phyloP scores from a whole-genome alignment of 805 yeast species.

The Yamadazyma takamatsuzukensis region DNA sequence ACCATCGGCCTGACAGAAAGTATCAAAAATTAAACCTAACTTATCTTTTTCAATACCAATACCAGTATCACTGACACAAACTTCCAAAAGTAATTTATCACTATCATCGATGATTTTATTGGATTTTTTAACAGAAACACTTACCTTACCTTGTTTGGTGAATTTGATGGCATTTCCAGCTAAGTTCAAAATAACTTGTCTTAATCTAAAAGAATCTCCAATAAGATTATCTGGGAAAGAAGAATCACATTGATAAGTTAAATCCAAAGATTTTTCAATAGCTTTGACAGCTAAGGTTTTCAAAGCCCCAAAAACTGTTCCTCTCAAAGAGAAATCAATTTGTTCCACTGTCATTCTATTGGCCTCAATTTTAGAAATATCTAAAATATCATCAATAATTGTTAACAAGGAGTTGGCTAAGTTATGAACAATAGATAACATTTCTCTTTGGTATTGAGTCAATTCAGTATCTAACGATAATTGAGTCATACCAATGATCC shows the following conservation, averaged over 20 bases:
- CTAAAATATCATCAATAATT: conserved; percentile 84
- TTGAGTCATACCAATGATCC: conserved; percentile 92
- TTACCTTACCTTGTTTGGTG: conserved; percentile 78
- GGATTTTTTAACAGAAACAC: conserved; percentile 64
- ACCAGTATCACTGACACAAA: conserved; percentile 88
- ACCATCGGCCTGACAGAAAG: conserved; percentile 92
- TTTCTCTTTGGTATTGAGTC: conserved; percentile 88
- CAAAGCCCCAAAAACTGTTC: conserved; percentile 86
- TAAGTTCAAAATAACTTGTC: conserved; percentile 81
- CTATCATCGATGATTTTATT: conserved; percentile 27
- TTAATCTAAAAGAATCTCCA: conserved; percentile 84
- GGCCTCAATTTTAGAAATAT: conserved; percentile 91
- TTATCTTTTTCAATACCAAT: conserved; percentile 86
- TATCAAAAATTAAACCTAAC: conserved; percentile 79
- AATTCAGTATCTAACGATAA: conserved; percentile 82
- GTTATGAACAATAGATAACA: conserved; percentile 86
- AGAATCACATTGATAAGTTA: conserved; percentile 77
- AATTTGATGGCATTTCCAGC: conserved; percentile 91
- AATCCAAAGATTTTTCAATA: conserved; percentile 76
- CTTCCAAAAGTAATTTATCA: conserved; percentile 58
- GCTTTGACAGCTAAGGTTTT: conserved; percentile 89
- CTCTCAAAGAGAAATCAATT: conserved; percentile 80
- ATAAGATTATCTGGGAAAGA: conserved; percentile 83
- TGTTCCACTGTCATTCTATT: conserved; percentile 91
- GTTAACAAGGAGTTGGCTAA: conserved; percentile 81